Evolutionary conservation across 495 filamentous ascomycete genomes (phyloP).

Genomic region (Barbatosphaeria neglecta): DNA sequence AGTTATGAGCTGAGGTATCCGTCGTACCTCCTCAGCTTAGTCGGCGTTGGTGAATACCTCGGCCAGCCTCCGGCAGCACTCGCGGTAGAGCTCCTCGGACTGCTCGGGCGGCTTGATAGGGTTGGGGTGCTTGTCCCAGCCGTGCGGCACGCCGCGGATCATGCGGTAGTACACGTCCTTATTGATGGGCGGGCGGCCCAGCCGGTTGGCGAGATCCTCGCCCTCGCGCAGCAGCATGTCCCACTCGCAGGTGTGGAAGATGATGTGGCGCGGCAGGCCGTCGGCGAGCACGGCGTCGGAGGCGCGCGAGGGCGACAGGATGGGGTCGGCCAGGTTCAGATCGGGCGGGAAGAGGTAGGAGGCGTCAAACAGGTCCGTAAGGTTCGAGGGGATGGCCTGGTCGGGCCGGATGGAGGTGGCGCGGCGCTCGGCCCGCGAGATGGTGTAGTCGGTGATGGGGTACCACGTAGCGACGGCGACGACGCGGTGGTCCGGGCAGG

Average conservation of each 20-base stretch:
- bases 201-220: conserved; percentile 50
- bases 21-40: not conserved
- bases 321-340: conserved; percentile 20
- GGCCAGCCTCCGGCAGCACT: conserved; percentile 22
- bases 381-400: conserved; percentile 57
- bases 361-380: conserved; percentile 80
- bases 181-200: conserved; percentile 40
- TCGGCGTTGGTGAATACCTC: conserved; percentile 12
- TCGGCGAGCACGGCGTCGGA: conserved; percentile 24
- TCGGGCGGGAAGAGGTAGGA: conserved; percentile 54
- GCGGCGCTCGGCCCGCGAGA: conserved; percentile 61
- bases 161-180: conserved; percentile 61
- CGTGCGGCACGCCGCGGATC: conserved; percentile 64
- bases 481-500: conserved; percentile 13
- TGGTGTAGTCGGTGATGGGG: conserved; percentile 72
- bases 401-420: conserved; percentile 49
- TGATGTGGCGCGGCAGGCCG: conserved; percentile 37
- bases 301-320: conserved; percentile 27
- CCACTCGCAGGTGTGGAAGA: conserved; percentile 76
- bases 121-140: conserved; percentile 80
- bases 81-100: conserved; percentile 25
- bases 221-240: conserved; percentile 82
- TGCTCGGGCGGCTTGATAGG: conserved; percentile 46
- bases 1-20: no score
- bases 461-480: conserved; percentile 59